phyloP scores from a whole-genome alignment of 2,329 filamentous ascomycete genomes.

The Cadophora sp. region DNA sequence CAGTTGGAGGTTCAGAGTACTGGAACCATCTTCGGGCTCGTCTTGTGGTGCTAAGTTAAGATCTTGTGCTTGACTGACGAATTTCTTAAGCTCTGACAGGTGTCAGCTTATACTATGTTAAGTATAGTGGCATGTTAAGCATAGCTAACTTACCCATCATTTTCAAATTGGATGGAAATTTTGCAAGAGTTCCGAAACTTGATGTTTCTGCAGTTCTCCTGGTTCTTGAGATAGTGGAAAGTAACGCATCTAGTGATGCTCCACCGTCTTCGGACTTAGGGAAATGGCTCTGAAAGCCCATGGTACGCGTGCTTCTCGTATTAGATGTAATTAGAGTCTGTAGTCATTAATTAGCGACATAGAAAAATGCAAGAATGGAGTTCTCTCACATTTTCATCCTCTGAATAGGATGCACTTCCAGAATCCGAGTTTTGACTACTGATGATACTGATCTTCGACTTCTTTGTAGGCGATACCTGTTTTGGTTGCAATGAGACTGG shows the following conservation, averaged over 20 bases:
- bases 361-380: slow-evolving; percentile 8
- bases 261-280: slow-evolving; percentile 24
- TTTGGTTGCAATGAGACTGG: slow-evolving; percentile 15
- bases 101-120: slow-evolving; percentile 16
- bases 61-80: slow-evolving; percentile 15
- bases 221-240: slow-evolving; percentile 17
- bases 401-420: slow-evolving; percentile 24
- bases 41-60: slow-evolving; percentile 12
- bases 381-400: slow-evolving; percentile 23
- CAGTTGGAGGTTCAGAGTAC: slow-evolving; percentile 19
- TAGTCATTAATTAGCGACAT: slow-evolving; percentile 5
- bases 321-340: slow-evolving; percentile 6
- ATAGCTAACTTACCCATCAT: slow-evolving; percentile 23
- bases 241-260: slow-evolving; percentile 20
- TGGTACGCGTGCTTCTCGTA: slow-evolving; percentile 3
- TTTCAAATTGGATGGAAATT: slow-evolving; percentile 20
- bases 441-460: slow-evolving; percentile 14
- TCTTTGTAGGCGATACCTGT: slow-evolving; percentile 12
- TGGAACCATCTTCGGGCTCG: slow-evolving; percentile 14
- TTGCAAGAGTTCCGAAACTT: slow-evolving; percentile 11
- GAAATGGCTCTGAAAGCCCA: slow-evolving; percentile 14
- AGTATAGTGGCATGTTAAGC: background rate
- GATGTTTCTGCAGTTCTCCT: slow-evolving; percentile 16
- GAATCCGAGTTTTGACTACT: slow-evolving; percentile 25
- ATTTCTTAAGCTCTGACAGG: slow-evolving; percentile 24